Evolutionary conservation across 805 yeast species (phyloP), one percentile per base, ranked within the genome.

Genomic region (Candida bentonensis): DNA sequence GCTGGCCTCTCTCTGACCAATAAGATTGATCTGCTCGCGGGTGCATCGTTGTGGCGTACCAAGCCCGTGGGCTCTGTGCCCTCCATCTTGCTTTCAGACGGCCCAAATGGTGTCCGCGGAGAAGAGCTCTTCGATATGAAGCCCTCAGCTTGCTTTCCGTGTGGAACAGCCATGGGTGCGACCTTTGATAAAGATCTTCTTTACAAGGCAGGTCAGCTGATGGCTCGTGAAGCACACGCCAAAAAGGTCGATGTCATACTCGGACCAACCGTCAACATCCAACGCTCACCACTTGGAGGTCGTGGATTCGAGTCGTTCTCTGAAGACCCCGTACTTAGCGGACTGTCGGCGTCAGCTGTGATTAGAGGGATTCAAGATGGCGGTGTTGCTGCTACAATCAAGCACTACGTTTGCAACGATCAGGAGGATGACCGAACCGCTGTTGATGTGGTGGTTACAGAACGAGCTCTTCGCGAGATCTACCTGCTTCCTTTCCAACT

Each of bases 61-160:
- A 51, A 45, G 43, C 60, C 57, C 42, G 53, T 66, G 41, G 51
- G 70, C 23, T 64, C 62, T 20, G 54, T 75, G 34, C 78, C 77
- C 2, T 58, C 69, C 0, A 47, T 75, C 3, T 63, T 79, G 53
- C 53, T 70, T 25, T 58, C 69, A 17, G 82, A 77, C 55, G 82
- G 82, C 17, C 82, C 82, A 41, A 77, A 77, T 53, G 82, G 82
- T 49, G 66, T 75, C 41, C 64, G 82, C 49, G 82, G 82, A 22
- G 73, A 77, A 20, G 66, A 61, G 39, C 74, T 74, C 53, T 72
- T 74, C 53, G 62, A 69, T 48, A 66, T 73, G 33, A 63, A 66
- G 21, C 76, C 77, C 4, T 66, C 79, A 39, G 78, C 75, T 47
- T 74, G 79, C 49, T 66, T 77, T 51, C 79, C 82, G 4, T 70